Conservation (phyloP, 768 basidiomycete species). For the Suillus alpinus region DNA sequence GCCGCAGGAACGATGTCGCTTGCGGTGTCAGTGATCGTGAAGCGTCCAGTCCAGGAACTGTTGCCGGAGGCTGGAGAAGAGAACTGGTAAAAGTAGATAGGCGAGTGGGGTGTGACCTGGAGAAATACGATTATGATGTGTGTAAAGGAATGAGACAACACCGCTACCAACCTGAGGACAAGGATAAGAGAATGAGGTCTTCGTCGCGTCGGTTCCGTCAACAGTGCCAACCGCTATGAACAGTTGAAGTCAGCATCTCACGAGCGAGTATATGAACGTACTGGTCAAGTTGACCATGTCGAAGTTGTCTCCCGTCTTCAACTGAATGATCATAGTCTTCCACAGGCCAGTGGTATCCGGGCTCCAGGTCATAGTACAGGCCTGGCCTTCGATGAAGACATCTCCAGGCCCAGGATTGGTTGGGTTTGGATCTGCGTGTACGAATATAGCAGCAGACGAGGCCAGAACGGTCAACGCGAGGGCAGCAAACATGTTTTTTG, state of each 20-base stretch:
- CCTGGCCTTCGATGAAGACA: constrained; percentile 52
- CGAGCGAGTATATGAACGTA: constrained; percentile 32
- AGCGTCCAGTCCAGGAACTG: constrained; percentile 71
- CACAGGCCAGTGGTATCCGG: constrained; percentile 59
- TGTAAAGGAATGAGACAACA: neutral
- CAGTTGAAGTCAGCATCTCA: neutral
- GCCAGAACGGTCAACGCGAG: constrained; percentile 19
- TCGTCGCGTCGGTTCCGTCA: constrained; percentile 56
- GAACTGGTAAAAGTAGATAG: constrained; percentile 85
- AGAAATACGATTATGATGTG: neutral
- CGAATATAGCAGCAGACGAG: constrained; percentile 33
- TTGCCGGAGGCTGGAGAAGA: constrained; percentile 38
- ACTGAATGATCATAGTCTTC: constrained; percentile 70
- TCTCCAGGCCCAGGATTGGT: constrained; percentile 57
- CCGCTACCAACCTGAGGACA: constrained; percentile 60
- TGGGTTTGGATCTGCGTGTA: constrained; percentile 59
- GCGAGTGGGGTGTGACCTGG: constrained; percentile 60
- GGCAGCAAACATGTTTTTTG: constrained; percentile 17
- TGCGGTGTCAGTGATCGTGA: constrained; percentile 58
- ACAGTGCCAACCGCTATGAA: constrained; percentile 57
- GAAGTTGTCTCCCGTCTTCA: constrained; percentile 78
- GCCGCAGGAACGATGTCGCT: constrained; percentile 47
- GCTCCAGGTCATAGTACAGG: constrained; percentile 59
- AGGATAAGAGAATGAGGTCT: constrained; percentile 48
- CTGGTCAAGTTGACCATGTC: constrained; percentile 67